Evolutionary conservation across 306 rosid genomes (phyloP).

Genomic region (Pachyrhizus erosus): DNA sequence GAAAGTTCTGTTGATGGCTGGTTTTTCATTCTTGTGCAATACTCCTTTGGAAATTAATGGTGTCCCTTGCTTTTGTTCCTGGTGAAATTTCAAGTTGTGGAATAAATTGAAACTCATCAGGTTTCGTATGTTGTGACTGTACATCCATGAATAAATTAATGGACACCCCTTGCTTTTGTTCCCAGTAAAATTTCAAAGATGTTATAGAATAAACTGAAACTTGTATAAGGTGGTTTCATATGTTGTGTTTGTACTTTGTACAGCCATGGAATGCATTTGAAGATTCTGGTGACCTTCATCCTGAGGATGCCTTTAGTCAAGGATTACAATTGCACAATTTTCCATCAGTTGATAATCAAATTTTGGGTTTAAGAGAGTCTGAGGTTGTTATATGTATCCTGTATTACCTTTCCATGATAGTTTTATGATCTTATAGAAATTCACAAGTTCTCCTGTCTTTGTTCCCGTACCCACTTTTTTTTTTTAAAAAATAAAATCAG

Average conservation of each 20-base stretch:
- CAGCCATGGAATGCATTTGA: conserved; percentile 88
- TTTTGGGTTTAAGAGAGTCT: conserved; percentile 47
- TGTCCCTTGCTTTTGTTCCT: background rate
- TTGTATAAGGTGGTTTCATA: background rate
- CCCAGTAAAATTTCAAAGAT: background rate
- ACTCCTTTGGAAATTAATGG: background rate
- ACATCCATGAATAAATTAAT: conserved; percentile 49
- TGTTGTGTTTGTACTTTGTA: conserved; percentile 50
- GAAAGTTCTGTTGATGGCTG: conserved; percentile 12
- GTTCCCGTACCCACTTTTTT: background rate
- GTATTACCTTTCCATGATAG: conserved; percentile 20
- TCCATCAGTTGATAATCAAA: conserved; percentile 50
- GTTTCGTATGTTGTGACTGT: conserved; percentile 36
- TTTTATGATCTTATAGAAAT: conserved; percentile 29
- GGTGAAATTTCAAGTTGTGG: background rate
- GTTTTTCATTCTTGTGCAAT: conserved; percentile 26
- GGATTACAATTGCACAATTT: conserved; percentile 46
- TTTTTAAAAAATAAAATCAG: conserved; percentile 39
- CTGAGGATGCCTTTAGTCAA: conserved; percentile 48
- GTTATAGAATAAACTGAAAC: conserved; percentile 30
- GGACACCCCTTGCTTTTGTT: background rate
- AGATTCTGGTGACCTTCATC: conserved; percentile 52
- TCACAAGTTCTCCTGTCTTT: background rate
- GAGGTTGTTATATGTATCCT: conserved; percentile 62
- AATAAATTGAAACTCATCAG: conserved; percentile 29